These are phyloP conservation scores for Phyllosticta capitalensis DNA, from an alignment of 2,329 filamentous ascomycete species.

Conservation along the genomic window DNA sequence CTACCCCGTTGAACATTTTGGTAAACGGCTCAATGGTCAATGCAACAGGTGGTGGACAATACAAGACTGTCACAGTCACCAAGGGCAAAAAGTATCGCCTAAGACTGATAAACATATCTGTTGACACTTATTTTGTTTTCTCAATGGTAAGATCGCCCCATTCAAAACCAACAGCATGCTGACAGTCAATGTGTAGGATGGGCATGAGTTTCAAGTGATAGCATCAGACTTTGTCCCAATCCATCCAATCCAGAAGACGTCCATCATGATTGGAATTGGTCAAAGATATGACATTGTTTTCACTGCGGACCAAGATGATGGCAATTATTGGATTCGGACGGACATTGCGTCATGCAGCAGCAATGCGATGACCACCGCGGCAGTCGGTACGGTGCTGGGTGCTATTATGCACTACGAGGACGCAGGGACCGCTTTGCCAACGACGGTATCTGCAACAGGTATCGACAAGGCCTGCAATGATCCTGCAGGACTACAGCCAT, in stretches of 20 bases:
- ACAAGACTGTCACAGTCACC: constrained; percentile 25
- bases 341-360: constrained; percentile 17
- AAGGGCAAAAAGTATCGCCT: constrained; percentile 48
- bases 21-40: constrained; percentile 48
- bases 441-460: constrained; percentile 18
- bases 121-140: constrained; percentile 24
- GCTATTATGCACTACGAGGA: constrained; percentile 35
- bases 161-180: background rate
- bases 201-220: constrained; percentile 35
- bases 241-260: constrained; percentile 26
- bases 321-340: constrained; percentile 29
- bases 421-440: constrained; percentile 11
- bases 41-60: constrained; percentile 31
- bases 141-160: constrained; percentile 15
- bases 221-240: constrained; percentile 36
- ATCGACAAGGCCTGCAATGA: constrained; percentile 32
- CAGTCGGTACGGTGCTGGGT: constrained; percentile 25
- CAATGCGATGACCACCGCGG: constrained; percentile 17
- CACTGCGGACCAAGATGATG: constrained; percentile 21
- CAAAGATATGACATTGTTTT: constrained; percentile 34
- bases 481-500: constrained; percentile 29
- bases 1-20: constrained; percentile 35
- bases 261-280: constrained; percentile 24
- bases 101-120: constrained; percentile 47
- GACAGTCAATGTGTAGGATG: constrained; percentile 19